Conservation (phyloP, 257 asterid genomes). For the Nemophila menziesii region DNA sequence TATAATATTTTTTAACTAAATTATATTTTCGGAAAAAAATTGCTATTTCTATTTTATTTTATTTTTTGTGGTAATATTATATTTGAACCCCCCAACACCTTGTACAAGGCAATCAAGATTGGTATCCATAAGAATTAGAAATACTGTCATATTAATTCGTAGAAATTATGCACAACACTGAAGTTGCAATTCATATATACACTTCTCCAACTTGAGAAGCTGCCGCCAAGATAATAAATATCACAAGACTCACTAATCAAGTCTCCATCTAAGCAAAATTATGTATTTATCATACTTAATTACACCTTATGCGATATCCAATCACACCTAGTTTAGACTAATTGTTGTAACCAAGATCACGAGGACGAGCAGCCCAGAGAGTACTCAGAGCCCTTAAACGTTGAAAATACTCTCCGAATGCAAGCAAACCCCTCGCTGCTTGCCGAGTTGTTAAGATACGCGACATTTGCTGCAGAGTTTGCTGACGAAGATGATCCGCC, state of each 20-base stretch:
- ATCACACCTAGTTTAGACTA: neutral
- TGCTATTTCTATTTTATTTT: no score
- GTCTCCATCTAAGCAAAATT: slow-evolving; percentile 2
- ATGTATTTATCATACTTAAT: neutral
- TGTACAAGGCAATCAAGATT: no score
- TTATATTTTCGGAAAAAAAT: no score
- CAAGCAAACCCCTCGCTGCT: slow-evolving; percentile 71
- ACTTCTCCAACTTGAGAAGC: slow-evolving; percentile 6
- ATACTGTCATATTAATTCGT: no score
- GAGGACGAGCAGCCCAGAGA: slow-evolving; percentile 70
- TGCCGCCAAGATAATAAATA: neutral
- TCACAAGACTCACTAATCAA: slow-evolving; percentile 1
- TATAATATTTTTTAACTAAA: no score
- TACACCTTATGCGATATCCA: slow-evolving; percentile 1
- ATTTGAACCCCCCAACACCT: no score
- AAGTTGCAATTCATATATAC: neutral
- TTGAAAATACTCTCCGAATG: slow-evolving; percentile 77
- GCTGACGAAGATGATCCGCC: slow-evolving; percentile 93
- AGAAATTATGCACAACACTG: neutral
- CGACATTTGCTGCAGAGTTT: slow-evolving; percentile 74
- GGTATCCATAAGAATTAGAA: no score
- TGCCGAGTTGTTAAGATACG: slow-evolving; percentile 61
- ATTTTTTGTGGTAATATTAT: no score
- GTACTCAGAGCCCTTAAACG: slow-evolving; percentile 75
- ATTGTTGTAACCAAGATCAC: slow-evolving; percentile 14